Percentiles rank a stretch among this genome's conserved stretches.
Conservation (phyloP, 2,329 filamentous ascomycete species). For the Lasiodiplodia hormozganensis region DNA sequence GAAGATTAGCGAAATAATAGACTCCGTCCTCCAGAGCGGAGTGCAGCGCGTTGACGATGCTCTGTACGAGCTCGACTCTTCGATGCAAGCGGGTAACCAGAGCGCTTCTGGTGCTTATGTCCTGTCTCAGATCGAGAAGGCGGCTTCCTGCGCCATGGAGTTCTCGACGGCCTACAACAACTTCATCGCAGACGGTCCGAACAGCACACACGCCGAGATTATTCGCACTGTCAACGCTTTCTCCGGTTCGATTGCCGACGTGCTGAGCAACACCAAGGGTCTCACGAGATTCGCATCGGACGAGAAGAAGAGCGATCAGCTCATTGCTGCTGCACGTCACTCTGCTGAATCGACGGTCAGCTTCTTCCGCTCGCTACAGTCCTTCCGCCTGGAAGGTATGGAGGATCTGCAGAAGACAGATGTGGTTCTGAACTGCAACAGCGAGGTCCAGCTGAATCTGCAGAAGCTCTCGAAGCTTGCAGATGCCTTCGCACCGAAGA, state of each 20-base stretch:
- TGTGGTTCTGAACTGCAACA: conserved; percentile 95
- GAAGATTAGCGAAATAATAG: conserved; percentile 97
- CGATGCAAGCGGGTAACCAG: conserved; percentile 98
- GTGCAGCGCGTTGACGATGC: conserved; percentile 95
- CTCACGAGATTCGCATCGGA: conserved; percentile 91
- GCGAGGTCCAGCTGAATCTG: conserved; percentile 92
- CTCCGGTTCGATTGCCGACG: conserved; percentile 87
- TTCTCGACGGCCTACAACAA: conserved; percentile 99
- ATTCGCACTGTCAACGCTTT: conserved; percentile 94
- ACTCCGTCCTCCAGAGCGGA: conserved; percentile 91
- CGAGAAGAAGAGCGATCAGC: conserved; percentile 89
- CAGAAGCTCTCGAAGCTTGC: conserved; percentile 93
- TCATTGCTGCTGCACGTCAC: conserved; percentile 81
- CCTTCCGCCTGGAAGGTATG: conserved; percentile 89
- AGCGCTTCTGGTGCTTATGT: conserved; percentile 95
- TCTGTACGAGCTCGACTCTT: conserved; percentile 94
- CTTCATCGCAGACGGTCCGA: conserved; percentile 95
- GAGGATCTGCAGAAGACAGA: conserved; percentile 93
- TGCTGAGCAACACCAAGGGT: conserved; percentile 96
- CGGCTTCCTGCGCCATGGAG: conserved; percentile 90
- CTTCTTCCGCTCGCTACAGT: conserved; percentile 94
- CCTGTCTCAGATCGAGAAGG: conserved; percentile 96
- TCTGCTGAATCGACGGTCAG: conserved; percentile 87
- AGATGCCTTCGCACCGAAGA: conserved; percentile 88
- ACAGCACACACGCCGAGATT: conserved; percentile 85